Evolutionary conservation across 75 land plant species (phyloP), one percentile per base, ranked within the genome.

Genomic region (Isoetes taiwanensis): DNA sequence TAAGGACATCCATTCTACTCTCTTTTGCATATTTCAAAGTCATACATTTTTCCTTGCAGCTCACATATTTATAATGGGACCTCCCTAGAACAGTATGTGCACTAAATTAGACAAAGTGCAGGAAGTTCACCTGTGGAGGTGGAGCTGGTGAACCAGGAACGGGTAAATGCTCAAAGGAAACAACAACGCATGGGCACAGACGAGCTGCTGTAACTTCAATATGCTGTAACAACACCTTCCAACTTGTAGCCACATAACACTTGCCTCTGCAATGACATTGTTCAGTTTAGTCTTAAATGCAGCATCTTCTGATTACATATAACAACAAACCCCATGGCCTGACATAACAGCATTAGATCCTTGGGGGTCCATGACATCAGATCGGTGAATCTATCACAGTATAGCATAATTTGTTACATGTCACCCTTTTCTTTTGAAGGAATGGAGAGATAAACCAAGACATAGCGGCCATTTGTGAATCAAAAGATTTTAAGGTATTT

Each of bases 211-310:
- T 66, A 2, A 66, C 64, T 60, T 66, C 69, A 1, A 46, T 66
- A 34, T 66, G 69, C 55, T 66, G 69, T 63, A 66, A 59, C 39
- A 66, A 48, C 28, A 66, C 52, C 52, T 66, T 66, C 64, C 52
- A 66, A 41, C 65, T 66, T 40, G 69, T 66, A 10, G 69, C 69
- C 39, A 66, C 69, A 52, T 33, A 66, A 52, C 69, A 66, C 48
- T 66, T 66, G 20, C 69, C 69, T 34, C 69, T 66, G 33, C 32
- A 14, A 3, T 28, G 52, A 14, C n/a, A n/a, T n/a, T n/a, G n/a
- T n/a, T n/a, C n/a, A 17, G 17, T 48, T 6, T 12, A 48, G 9
- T n/a, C 52, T 48, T 14, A 37, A 10, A 37, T 10, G 39, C 39
- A 10, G 39, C 14, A 37, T 37, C 39, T 37, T 37, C 39, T 37